Conservation (phyloP, 129 eudicot genomes). For the Pulicaria dysenterica region DNA sequence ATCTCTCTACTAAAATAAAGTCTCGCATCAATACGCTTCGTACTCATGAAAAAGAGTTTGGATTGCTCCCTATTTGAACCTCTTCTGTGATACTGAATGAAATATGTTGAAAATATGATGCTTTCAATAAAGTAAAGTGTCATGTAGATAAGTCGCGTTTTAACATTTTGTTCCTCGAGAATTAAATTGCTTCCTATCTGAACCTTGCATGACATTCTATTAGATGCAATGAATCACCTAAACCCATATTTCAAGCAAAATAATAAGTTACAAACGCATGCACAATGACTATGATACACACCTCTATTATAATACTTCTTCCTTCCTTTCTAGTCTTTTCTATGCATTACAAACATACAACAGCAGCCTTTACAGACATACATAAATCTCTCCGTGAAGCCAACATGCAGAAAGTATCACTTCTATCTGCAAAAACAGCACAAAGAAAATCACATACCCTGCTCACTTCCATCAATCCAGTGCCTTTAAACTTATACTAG, state of each 20-base stretch:
- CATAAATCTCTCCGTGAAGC: constrained; percentile 4
- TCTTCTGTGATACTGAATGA: no score
- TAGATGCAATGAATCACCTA: constrained; percentile 3
- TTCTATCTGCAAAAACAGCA: constrained; percentile 25
- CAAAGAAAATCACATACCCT: background rate
- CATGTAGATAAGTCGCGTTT: no score
- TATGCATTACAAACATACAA: constrained; percentile 37
- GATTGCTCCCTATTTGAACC: no score
- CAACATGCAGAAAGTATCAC: constrained; percentile 9
- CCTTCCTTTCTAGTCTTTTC: constrained; percentile 14
- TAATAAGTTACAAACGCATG: constrained; percentile 9
- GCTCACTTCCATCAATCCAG: background rate
- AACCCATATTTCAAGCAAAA: constrained; percentile 23
- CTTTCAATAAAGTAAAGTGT: no score
- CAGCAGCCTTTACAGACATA: constrained; percentile 27
- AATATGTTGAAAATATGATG: no score
- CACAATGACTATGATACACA: constrained; percentile 34
- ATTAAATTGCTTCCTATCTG: no score
- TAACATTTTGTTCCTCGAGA: no score
- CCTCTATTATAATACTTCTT: constrained; percentile 17
- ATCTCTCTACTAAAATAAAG: no score
- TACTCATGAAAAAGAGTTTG: no score
- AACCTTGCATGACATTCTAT: background rate
- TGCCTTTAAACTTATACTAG: background rate
- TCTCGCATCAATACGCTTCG: no score